These are phyloP conservation scores for Pachysolen tannophilus DNA, from an alignment of 805 yeast genomes.

Conservation along the genomic window DNA sequence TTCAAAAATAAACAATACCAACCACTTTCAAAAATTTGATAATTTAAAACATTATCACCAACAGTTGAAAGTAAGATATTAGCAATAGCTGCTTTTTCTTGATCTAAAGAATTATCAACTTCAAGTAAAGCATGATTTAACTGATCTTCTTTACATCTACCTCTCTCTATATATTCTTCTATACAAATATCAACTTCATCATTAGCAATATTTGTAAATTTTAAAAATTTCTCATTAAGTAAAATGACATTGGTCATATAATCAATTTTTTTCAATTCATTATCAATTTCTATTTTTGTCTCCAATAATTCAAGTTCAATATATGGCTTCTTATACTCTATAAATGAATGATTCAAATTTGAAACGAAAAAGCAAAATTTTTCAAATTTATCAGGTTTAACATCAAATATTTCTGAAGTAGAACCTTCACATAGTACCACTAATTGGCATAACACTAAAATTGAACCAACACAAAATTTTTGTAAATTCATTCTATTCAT, in stretches of 20 bases:
- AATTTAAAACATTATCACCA: constrained; percentile 4
- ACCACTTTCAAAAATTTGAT: constrained; percentile 5
- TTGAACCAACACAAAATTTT: no score
- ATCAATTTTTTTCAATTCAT: background rate
- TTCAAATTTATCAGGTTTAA: constrained; percentile 6
- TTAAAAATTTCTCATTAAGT: constrained; percentile 43
- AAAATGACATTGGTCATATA: constrained; percentile 7
- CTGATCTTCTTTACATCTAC: constrained; percentile 1
- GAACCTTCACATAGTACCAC: no score
- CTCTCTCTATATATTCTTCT: background rate
- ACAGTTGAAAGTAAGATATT: constrained; percentile 3
- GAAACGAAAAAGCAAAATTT: constrained; percentile 9
- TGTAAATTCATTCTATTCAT: no score
- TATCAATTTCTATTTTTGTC: background rate
- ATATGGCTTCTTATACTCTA: constrained; percentile 6
- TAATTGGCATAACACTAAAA: no score
- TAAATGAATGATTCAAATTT: constrained; percentile 7
- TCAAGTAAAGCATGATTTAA: constrained; percentile 4
- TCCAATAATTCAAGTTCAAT: constrained; percentile 6
- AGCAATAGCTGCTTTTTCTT: background rate
- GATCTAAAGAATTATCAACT: constrained; percentile 1
- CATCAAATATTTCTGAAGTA: no score
- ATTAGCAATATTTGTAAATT: constrained; percentile 51
- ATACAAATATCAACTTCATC: constrained; percentile 16
- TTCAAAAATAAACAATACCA: constrained; percentile 9